Evolutionary conservation across 148 eudicot species (phyloP), one percentile per base, ranked within the genome.

Genomic region (Dianthus caryophyllus): DNA sequence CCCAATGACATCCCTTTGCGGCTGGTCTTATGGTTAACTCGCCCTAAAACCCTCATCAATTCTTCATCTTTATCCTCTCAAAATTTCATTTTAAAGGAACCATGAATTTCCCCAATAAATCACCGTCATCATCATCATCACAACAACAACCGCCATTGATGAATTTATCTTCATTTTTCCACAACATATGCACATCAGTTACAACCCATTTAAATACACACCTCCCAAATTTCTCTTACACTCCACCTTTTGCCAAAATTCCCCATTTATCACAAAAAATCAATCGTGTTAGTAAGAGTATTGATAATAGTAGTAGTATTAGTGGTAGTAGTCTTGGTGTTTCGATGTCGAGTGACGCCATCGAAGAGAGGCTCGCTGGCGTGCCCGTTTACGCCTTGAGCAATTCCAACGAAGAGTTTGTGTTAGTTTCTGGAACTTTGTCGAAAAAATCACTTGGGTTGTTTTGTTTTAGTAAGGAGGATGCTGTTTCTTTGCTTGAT

Each of bases 321-420:
- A 65, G 48, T 10, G n/a, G 38, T 0, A 39, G 31, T 58, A 65
- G 36, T 7, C n/a, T 21, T 25, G n/a, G 29, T 18, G n/a, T 15
- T 5, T 74, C 82, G 9, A 55, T 84, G 85, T 69, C 82, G 9
- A 76, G 62, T 1, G 89, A 79, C 26, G 89, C 69, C 5, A 82
- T 93, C 21, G 91, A 89, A 54, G 87, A 89, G 79, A 72, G 98
- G 63, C 64, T 93, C 9, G 84, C 90, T 5, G 96, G 96, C 0
- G 87, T 86, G 6, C 84, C 91, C 0, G 95, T 93, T 2, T 93
- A 84, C n/a, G 87, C 95, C 0, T 65, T 89, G 71, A 81, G 82
- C 48, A 89, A 87, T 76, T 64, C 85, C 5, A 71, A 82, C 17
- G 83, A 82, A 43, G 95, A 87, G 44, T 93, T 89, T 67, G 95